Percentiles rank a stretch among this genome's conserved stretches.
These are phyloP conservation scores for Beta corolliflora DNA, from an alignment of 179 eudicot species.

Conservation along the genomic window DNA sequence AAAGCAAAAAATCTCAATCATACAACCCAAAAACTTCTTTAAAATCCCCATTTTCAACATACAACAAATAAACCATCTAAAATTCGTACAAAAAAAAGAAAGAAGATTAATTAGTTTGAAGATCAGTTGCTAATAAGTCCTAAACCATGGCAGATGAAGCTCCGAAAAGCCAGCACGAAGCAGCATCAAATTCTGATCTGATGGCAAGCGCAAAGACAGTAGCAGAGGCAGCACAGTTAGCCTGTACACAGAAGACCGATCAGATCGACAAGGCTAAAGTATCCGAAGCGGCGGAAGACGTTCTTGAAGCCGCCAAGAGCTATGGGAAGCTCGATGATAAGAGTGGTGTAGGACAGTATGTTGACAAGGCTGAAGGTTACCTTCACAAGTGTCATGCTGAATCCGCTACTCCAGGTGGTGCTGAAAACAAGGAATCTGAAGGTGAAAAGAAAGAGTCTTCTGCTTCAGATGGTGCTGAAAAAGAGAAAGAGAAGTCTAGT, in stretches of 20 bases:
- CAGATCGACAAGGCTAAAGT: conserved; percentile 43
- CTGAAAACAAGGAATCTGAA: neutral
- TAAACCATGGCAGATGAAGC: too few species aligned
- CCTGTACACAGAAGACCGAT: conserved; percentile 18
- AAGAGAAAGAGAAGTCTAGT: neutral
- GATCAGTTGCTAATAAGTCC: too few species aligned
- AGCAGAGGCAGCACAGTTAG: conserved; percentile 51
- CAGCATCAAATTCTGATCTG: conserved; percentile 31
- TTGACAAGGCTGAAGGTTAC: conserved; percentile 55
- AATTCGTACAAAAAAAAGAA: neutral
- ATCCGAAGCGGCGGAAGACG: conserved; percentile 55
- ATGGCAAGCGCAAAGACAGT: conserved; percentile 50
- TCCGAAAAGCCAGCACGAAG: neutral
- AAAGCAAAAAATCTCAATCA: conserved; percentile 2
- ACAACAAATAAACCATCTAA: neutral
- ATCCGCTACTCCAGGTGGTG: too few species aligned
- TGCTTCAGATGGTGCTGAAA: too few species aligned
- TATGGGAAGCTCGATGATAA: too few species aligned
- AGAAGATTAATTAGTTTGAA: too few species aligned
- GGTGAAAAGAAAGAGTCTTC: neutral
- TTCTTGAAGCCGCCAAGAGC: conserved; percentile 43
- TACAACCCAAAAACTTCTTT: neutral
- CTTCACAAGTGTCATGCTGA: conserved; percentile 24
- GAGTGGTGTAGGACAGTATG: conserved; percentile 38
- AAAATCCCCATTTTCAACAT: conserved; percentile 1